Evolutionary conservation across 257 asterid genomes (phyloP).

Genomic region (Ligustrum vulgare): DNA sequence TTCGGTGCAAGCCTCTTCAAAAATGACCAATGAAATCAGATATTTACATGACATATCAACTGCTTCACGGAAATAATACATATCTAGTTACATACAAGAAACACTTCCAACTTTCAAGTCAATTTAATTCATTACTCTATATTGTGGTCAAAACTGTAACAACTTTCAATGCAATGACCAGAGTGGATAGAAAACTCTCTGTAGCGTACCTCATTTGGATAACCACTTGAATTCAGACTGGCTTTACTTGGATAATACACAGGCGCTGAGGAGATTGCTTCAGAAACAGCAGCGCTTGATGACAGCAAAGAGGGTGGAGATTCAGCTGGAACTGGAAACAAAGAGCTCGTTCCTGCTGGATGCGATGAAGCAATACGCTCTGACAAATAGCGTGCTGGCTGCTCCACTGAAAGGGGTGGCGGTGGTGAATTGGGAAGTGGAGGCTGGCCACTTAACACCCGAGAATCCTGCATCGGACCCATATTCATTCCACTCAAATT

Average conservation of each 20-base stretch:
- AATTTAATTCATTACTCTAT: not conserved
- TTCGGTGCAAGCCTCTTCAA: not conserved
- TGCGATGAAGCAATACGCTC: slow-evolving; percentile 41
- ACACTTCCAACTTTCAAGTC: slow-evolving; percentile 7
- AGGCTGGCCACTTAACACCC: slow-evolving; percentile 47
- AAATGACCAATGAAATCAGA: not conserved
- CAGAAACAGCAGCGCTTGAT: slow-evolving; percentile 46
- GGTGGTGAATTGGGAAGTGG: slow-evolving; percentile 82
- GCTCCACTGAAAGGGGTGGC: slow-evolving; percentile 63
- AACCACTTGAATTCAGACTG: slow-evolving; percentile 40
- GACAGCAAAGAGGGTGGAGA: slow-evolving; percentile 44
- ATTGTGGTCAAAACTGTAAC: not conserved
- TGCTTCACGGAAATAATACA: not conserved
- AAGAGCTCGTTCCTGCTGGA: slow-evolving; percentile 42
- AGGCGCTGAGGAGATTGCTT: slow-evolving; percentile 29
- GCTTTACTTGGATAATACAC: slow-evolving; percentile 35
- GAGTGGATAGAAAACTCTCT: slow-evolving; percentile 8
- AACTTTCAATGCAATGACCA: not conserved
- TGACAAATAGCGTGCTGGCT: slow-evolving; percentile 36
- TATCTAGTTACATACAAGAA: slow-evolving; percentile 1
- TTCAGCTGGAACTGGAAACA: slow-evolving; percentile 41
- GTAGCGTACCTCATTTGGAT: slow-evolving; percentile 47
- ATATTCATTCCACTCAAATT: slow-evolving; percentile 22
- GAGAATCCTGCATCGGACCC: slow-evolving; percentile 21
- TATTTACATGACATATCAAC: not conserved